Evolutionary conservation across 805 yeast genomes (phyloP).

Genomic region (Nakazawaea anatomiae): DNA sequence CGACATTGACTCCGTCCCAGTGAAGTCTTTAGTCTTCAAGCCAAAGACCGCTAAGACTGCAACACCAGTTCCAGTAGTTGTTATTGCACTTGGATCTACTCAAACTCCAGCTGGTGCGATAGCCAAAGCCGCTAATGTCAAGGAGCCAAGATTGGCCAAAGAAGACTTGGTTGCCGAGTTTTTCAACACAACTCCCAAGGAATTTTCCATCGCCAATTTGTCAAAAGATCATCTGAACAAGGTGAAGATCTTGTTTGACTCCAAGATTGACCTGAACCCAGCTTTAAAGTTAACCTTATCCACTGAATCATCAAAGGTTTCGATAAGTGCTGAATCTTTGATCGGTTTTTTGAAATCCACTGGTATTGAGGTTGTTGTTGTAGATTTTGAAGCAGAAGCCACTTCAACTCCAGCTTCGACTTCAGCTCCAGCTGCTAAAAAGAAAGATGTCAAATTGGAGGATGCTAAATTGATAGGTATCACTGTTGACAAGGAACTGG

Average conservation of each 20-base stretch:
- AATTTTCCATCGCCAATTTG: slow-evolving; percentile 54
- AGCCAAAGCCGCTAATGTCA: slow-evolving; percentile 62
- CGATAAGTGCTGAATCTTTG: slow-evolving; percentile 40
- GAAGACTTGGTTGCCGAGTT: slow-evolving; percentile 69
- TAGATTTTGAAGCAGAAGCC: slow-evolving; percentile 48
- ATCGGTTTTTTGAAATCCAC: slow-evolving; percentile 40
- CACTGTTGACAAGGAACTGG: slow-evolving; percentile 86
- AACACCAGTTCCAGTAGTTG: slow-evolving; percentile 71
- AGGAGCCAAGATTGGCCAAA: slow-evolving; percentile 85
- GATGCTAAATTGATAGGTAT: slow-evolving; percentile 94
- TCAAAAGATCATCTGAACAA: slow-evolving; percentile 45
- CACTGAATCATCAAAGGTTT: slow-evolving; percentile 47
- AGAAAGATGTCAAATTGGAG: slow-evolving; percentile 49
- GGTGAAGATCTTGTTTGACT: slow-evolving; percentile 55
- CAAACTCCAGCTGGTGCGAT: slow-evolving; percentile 61
- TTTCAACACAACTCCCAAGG: slow-evolving; percentile 52
- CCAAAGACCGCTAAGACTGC: slow-evolving; percentile 87
- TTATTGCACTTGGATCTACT: slow-evolving; percentile 68
- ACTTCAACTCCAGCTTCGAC: slow-evolving; percentile 33
- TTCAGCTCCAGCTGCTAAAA: slow-evolving; percentile 19
- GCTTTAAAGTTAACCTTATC: slow-evolving; percentile 37
- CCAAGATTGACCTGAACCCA: slow-evolving; percentile 34
- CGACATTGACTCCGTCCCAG: slow-evolving; percentile 43
- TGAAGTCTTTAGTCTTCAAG: slow-evolving; percentile 80
- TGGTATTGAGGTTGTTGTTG: slow-evolving; percentile 44